A percentile compares a stretch with the other conserved stretches of the same genome.
phyloP scores from a whole-genome alignment of 176 grass and related monocot species.

The Dactylis glomerata region DNA sequence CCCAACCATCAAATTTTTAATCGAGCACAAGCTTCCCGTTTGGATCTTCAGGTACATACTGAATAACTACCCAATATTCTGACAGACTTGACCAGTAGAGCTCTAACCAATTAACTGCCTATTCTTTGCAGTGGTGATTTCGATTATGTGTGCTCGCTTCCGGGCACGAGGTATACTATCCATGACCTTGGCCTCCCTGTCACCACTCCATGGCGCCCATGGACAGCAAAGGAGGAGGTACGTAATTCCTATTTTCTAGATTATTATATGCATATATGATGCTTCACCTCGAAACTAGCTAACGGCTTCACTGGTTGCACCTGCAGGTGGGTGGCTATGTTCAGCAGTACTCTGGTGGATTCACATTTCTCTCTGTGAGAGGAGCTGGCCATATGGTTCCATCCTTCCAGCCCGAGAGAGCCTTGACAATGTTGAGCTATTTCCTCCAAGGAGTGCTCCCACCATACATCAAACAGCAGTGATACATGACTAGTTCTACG shows the following conservation, averaged over 20 bases:
- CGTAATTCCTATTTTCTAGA: background rate
- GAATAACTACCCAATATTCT: no score
- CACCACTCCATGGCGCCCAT: conserved; percentile 49
- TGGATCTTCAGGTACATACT: conserved; percentile 47
- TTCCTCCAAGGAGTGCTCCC: conserved; percentile 48
- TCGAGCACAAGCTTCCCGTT: conserved; percentile 24
- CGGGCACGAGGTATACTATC: conserved; percentile 37
- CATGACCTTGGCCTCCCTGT: conserved; percentile 29
- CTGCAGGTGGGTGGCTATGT: conserved; percentile 42
- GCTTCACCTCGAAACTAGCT: background rate
- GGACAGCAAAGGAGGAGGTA: conserved; percentile 40
- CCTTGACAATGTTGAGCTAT: conserved; percentile 16
- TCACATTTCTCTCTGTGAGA: conserved; percentile 49
- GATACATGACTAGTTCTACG: background rate
- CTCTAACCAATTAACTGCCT: background rate
- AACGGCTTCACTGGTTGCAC: background rate
- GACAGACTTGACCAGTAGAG: background rate
- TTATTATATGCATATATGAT: background rate
- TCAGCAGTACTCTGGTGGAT: conserved; percentile 34
- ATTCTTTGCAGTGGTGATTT: conserved; percentile 39
- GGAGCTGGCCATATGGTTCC: conserved; percentile 56
- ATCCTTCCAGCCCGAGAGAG: conserved; percentile 41
- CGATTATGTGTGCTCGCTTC: conserved; percentile 36
- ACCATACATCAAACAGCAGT: conserved; percentile 3
- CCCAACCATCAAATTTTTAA: conserved; percentile 27